Base-by-base conservation (phyloP, 1,284 basidiomycete genomes). In the Sanghuangporus sanghuang region DNA sequence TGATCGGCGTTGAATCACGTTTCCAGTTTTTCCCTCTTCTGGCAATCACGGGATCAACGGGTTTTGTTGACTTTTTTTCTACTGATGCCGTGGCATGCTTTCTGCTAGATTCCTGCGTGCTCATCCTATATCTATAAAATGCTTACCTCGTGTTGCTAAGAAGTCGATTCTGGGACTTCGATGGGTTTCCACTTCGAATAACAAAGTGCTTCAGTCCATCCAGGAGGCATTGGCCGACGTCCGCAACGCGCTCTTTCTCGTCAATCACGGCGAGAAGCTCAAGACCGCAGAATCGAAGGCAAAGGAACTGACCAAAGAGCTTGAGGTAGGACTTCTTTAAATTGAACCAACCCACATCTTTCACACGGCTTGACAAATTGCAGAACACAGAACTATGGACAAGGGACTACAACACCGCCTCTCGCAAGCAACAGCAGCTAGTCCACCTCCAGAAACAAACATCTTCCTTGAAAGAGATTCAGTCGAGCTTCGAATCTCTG, bases 231-330 rank as follows among this genome's bases (percentile, higher is more conserved):
- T 61, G 23, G 44, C 54, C 7, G 63, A 61, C 35, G 61, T 64
- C 27, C 50, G 58, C 11, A 44, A 56, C 18, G 32, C 58, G 14
- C 63, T 64, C 6, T 59, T 52, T 50, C 58, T 64, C 16, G 53
- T 64, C 36, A 61, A 64, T 46, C 63, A 64, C 36, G 62, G 53
- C 12, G 58, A 54, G n/a, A 57, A 52, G 50, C 49, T 64, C 11
- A 64, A 64, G 40, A 21, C 32, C 2, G 57, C 58, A 18, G 32
- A 64, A 21, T 36, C 12, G 3, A 38, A 59, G 27, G 52, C 50
- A 27, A 46, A 53, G 16, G 36, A 53, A 39, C 36, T 64, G 14
- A 23, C 55, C 16, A 57, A 48, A n/a, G 55, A 63, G 44, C 61
- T 63, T 12, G 61, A 49, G 42, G 61, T 63, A 23, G 5, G 61